These are phyloP conservation scores for Citrus inodora DNA, from an alignment of 345 rosid species.

Conservation along the genomic window DNA sequence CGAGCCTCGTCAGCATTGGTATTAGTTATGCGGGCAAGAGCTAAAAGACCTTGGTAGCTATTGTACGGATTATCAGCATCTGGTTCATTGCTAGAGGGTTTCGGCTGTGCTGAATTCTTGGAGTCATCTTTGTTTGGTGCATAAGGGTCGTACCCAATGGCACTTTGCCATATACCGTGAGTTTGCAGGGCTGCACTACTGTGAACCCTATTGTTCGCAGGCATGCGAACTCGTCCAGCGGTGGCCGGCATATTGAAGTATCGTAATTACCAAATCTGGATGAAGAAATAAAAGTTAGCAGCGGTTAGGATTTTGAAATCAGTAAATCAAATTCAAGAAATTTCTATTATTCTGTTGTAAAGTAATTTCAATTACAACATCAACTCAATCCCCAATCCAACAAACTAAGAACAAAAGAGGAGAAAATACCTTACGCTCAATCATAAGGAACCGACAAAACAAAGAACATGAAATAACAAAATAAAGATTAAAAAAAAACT, in stretches of 20 bases:
- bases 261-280: background rate
- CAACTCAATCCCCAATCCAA: background rate
- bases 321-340: background rate
- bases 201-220: slow-evolving; percentile 97
- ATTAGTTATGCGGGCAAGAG: slow-evolving; percentile 78
- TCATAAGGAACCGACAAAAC: background rate
- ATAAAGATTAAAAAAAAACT: background rate
- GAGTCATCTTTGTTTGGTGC: slow-evolving; percentile 87
- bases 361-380: background rate
- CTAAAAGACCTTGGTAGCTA: slow-evolving; percentile 78
- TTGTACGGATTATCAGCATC: slow-evolving; percentile 75
- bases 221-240: slow-evolving; percentile 99
- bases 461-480: background rate
- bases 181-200: slow-evolving; percentile 98
- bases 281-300: background rate
- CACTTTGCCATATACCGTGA: slow-evolving; percentile 98
- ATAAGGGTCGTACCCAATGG: slow-evolving; percentile 93
- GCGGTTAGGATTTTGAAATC: background rate
- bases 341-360: background rate
- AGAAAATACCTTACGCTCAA: background rate
- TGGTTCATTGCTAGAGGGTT: slow-evolving; percentile 42
- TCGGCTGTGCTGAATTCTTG: slow-evolving; percentile 40
- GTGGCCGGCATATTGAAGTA: slow-evolving; percentile 90
- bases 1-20: slow-evolving; percentile 83
- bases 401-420: background rate